A percentile compares a stretch with the other conserved stretches of the same genome.
Evolutionary conservation across 495 filamentous ascomycete genomes (phyloP).

Genomic region (Penicillium nucicola): DNA sequence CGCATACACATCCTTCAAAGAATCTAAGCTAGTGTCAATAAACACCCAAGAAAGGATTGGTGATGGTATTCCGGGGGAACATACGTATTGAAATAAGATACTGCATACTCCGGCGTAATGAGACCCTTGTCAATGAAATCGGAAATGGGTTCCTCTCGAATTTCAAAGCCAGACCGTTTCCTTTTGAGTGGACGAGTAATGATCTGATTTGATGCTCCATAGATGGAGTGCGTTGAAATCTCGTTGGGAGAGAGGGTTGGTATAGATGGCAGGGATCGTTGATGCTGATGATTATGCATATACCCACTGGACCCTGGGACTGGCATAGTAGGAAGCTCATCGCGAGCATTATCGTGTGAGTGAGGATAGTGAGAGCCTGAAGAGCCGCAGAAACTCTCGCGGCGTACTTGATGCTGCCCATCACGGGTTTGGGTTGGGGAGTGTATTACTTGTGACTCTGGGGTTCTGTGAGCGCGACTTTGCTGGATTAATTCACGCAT

Average conservation of each 20-base stretch:
- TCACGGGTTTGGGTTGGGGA: constrained; percentile 6
- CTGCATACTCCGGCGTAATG: constrained; percentile 31
- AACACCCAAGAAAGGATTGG: too few relatives aligned
- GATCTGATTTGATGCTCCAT: constrained; percentile 1
- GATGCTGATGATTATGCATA: constrained; percentile 2
- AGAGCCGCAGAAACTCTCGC: constrained; percentile 8
- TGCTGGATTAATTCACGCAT: constrained; percentile 24
- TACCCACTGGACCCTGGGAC: neutral
- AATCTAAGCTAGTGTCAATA: constrained; percentile 21
- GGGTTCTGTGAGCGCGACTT: neutral
- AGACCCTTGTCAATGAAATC: constrained; percentile 38
- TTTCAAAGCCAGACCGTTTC: constrained; percentile 35
- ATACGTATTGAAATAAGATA: constrained; percentile 34
- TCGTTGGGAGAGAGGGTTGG: constrained; percentile 13
- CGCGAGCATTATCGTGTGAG: neutral
- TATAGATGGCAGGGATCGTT: constrained; percentile 5
- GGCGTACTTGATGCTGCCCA: neutral
- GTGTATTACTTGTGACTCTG: neutral
- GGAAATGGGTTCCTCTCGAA: constrained; percentile 30
- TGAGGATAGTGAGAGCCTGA: constrained; percentile 4
- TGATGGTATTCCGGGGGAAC: neutral
- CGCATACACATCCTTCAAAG: constrained; percentile 43
- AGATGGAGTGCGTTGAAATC: neutral
- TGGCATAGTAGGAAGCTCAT: neutral
- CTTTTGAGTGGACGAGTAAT: constrained; percentile 14